Evolutionary conservation across 176 grass and related monocot genomes (phyloP).

Genomic region (Eragrostis nindensis): DNA sequence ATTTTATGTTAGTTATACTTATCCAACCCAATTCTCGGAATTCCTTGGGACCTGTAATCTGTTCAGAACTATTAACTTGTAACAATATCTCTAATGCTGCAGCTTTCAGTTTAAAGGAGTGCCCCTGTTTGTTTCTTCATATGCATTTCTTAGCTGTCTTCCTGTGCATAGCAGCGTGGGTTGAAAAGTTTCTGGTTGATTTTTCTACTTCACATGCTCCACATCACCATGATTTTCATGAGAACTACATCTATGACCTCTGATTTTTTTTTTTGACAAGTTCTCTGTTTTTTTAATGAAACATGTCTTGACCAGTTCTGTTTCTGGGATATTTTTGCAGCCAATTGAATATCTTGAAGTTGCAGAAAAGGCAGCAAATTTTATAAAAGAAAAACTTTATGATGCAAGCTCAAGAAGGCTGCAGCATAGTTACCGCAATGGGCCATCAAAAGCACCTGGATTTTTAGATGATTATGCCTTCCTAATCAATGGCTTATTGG

Average conservation of each 20-base stretch:
- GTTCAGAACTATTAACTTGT: constrained; percentile 7
- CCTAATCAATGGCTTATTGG: constrained; percentile 79
- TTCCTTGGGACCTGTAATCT: constrained; percentile 3
- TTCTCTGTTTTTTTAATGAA: not conserved
- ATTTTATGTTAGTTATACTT: not conserved
- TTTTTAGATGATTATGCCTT: constrained; percentile 99
- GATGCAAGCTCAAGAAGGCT: constrained; percentile 60
- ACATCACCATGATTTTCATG: constrained; percentile 14
- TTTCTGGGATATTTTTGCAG: constrained; percentile 49
- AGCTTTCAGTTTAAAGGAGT: not conserved
- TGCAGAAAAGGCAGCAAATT: constrained; percentile 77
- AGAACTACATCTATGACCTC: not conserved
- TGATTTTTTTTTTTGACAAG: constrained; percentile 18
- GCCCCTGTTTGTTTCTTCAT: not conserved
- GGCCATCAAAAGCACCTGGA: constrained; percentile 93
- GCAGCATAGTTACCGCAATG: constrained; percentile 87
- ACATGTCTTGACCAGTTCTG: not conserved
- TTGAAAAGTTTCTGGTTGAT: not conserved
- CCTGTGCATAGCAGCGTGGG: not conserved
- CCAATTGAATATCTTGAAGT: constrained; percentile 85
- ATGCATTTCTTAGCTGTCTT: not conserved
- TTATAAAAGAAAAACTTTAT: constrained; percentile 83
- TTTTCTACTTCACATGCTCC: not conserved
- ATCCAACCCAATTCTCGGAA: not conserved
- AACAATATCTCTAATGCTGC: not conserved